Evolutionary conservation across 1,139 yeast species (phyloP), one percentile per base, ranked within the genome.

Genomic region (Protomyces pachydermus): DNA sequence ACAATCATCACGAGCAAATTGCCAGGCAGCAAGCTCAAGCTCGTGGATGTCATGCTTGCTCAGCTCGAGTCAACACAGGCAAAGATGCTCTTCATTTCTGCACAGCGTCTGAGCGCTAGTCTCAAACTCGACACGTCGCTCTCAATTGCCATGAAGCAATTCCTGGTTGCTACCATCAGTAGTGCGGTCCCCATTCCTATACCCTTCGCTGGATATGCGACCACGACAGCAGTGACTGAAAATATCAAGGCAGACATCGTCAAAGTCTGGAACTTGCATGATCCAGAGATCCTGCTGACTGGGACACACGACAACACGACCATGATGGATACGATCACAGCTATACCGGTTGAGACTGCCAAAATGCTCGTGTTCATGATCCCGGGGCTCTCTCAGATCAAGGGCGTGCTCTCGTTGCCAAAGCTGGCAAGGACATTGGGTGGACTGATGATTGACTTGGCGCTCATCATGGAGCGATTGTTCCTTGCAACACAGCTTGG

Each of bases 381-480:
- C 32, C 62, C 62, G 1, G 62, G 53, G n/a, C 32, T 58, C 8
- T 55, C 55, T 5, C 62, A 39, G 4, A 58, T 58, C 35, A 51
- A 35, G 16, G 62, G 62, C 35, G 46, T 58, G 46, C 54, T 55
- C 56, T 56, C 51, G 10, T 28, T 55, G 20, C 62, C 62, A 12
- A 38, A 20, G 4, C 20, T 58, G 32, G 62, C 62, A 5, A 37
- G 56, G n/a, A 48, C 62, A 20, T 56, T 58, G 14, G 56, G 62
- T 2, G 56, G 62, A 3, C 62, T 58, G 18, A 58, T 58, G 62
- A 58, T 58, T 39, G 56, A 58, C 52, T 50, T 58, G 38, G 38
- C 56, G n/a, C 52, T 58, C 18, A 48, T 58, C 39, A 51, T 58
- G 56, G 62, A 58, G 53, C 52, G 62, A n/a, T 52, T 55, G 14